Evolutionary conservation across 768 basidiomycete species (phyloP), one percentile per base, ranked within the genome.

Genomic region (Rubroboletus satanas): DNA sequence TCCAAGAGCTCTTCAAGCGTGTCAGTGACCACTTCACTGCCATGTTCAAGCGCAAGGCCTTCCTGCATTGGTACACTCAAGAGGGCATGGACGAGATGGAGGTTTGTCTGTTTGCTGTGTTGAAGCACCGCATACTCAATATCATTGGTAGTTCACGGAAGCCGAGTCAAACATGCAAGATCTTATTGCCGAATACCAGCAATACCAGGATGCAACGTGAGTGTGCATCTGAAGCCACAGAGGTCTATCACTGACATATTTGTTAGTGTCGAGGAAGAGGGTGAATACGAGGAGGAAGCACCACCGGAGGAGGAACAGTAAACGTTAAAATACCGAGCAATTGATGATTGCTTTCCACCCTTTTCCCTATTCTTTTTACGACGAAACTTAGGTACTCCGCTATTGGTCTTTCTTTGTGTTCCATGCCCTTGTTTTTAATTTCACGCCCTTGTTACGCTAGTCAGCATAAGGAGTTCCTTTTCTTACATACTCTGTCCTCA

Each of bases 31-130:
- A 98, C 73, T 98, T 99, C 84, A 91, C 92, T 58, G 92, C 93
- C 75, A 99, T 98, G 97, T 96, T 94, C 83, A 92, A 90, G 84
- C 82, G 96, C 71, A 98, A 98, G 79, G 95, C 95, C 26, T 94
- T 94, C 84, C 82, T 93, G 85, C 90, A 96, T 73, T 96, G 95
- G 95, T 98, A 98, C 75, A 98, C 95, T 35, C 93, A 96, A 73
- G 97, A 98, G 79, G 97, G 97, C 72, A 98, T 99, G 96, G 96
- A 94, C 71, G 93, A 93, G 81, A 92, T 93, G 91, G 91, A 94
- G 80, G 82, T 82, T 49, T 43, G 78, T 70, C 3, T n/a, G 36
- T 4, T 29, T 39, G 21, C 7, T 8, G 8, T 35, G 31, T 12
- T 45, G 4, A 9, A 17, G 15, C 42, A 26, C 41, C 8, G 21